Conservation (phyloP, 441 rosid genomes). For the Flueggea neowawraea region DNA sequence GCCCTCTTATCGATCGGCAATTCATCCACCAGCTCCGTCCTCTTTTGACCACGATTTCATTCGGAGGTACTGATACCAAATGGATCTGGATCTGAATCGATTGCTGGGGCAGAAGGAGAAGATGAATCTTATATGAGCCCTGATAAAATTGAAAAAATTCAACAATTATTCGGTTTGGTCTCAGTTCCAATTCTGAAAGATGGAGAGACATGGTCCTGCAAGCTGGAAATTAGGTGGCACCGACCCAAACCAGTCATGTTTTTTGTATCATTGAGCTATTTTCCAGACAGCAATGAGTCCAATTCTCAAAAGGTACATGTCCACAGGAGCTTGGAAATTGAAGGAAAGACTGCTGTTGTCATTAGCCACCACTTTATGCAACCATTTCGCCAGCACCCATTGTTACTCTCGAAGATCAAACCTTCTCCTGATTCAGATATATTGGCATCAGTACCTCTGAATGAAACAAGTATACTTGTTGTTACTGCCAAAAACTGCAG, state of each 20-base stretch:
- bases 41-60: no score
- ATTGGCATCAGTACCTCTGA: constrained; percentile 52
- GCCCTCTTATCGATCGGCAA: no score
- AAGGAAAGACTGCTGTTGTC: constrained; percentile 70
- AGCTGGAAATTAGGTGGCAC: constrained; percentile 89
- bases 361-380: constrained; percentile 65
- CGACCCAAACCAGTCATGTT: constrained; percentile 88
- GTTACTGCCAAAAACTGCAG: constrained; percentile 76
- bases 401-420: constrained; percentile 69
- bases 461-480: constrained; percentile 63
- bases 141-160: constrained; percentile 68
- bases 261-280: constrained; percentile 85
- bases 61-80: no score
- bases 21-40: no score
- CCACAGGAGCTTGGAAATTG: constrained; percentile 95
- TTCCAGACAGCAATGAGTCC: constrained; percentile 46
- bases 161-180: constrained; percentile 87
- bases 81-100: no score
- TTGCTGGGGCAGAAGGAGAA: constrained; percentile 59
- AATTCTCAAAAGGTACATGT: constrained; percentile 68
- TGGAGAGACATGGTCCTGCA: constrained; percentile 91
- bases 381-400: constrained; percentile 72
- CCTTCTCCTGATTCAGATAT: constrained; percentile 50
- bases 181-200: constrained; percentile 69
- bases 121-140: constrained; percentile 43